phyloP scores from a whole-genome alignment of 768 basidiomycete species.

The Russula vinacea region DNA sequence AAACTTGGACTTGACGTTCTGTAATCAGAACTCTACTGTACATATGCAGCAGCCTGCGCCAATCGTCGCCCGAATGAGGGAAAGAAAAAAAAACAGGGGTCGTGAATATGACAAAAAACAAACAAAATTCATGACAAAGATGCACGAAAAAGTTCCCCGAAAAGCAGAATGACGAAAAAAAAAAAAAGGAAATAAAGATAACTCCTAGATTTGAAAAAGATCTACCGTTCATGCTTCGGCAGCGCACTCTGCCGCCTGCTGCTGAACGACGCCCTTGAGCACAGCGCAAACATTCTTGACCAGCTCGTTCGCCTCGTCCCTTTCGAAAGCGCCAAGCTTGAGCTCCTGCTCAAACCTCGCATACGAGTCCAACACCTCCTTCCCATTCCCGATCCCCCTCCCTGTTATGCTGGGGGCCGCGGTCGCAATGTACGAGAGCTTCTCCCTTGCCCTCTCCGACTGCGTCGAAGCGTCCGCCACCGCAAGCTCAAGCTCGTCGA shows the following conservation, averaged over 20 bases:
- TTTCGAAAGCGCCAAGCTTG: conserved; percentile 7
- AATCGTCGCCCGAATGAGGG: neutral
- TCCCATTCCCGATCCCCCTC: neutral
- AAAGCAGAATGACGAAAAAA: conserved; percentile 4
- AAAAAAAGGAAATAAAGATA: neutral
- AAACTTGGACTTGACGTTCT: neutral
- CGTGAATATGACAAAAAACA: neutral
- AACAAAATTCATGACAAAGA: neutral
- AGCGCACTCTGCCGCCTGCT: neutral
- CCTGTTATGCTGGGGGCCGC: neutral
- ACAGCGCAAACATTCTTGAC: conserved; percentile 17
- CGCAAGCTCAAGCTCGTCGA: conserved; percentile 22
- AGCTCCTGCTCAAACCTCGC: conserved; percentile 16
- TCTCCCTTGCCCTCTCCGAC: conserved; percentile 19
- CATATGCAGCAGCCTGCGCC: too few species aligned
- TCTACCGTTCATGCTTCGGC: conserved; percentile 5
- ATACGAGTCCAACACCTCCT: neutral
- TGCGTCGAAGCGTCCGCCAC: conserved; percentile 18
- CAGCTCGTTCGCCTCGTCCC: conserved; percentile 20
- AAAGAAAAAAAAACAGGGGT: neutral
- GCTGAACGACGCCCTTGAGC: conserved; percentile 21
- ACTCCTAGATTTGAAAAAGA: neutral
- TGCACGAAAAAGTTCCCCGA: too few species aligned
- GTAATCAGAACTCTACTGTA: neutral
- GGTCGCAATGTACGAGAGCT: conserved; percentile 13